A percentile compares a stretch with the other conserved stretches of the same genome.
Evolutionary conservation across 1,284 basidiomycete genomes (phyloP).

Genomic region (Ceratobasidium sp.): DNA sequence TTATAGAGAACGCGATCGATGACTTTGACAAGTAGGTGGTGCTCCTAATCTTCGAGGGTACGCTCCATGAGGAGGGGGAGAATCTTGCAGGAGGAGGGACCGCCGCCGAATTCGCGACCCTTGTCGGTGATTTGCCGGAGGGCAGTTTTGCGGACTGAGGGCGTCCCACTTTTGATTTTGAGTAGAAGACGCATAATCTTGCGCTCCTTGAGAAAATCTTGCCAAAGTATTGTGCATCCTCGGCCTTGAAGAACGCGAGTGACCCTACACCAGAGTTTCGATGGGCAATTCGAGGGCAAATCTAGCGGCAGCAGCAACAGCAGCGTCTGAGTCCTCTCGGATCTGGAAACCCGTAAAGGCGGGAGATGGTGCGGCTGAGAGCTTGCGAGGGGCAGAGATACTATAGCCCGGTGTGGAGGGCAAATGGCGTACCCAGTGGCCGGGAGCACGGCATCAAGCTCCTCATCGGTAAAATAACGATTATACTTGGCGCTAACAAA

Average conservation of each 20-base stretch:
- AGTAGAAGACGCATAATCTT: constrained; percentile 99
- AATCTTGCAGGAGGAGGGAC: constrained; percentile 99
- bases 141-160: constrained; percentile 97
- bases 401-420: constrained; percentile 93
- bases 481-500: constrained; percentile 76
- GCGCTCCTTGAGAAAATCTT: constrained; percentile 98
- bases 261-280: constrained; percentile 98
- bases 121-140: constrained; percentile 99
- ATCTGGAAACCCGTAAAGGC: constrained; percentile 93
- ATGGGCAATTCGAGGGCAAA: constrained; percentile 97
- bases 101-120: constrained; percentile 97
- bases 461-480: constrained; percentile 94
- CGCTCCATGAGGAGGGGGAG: constrained; percentile 98
- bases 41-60: constrained; percentile 98
- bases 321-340: constrained; percentile 92
- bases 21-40: constrained; percentile 98
- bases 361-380: constrained; percentile 74
- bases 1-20: constrained; percentile 99
- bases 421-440: constrained; percentile 91
- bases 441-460: constrained; percentile 92
- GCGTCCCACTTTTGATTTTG: constrained; percentile 99
- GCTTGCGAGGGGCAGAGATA: constrained; percentile 80
- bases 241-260: constrained; percentile 97
- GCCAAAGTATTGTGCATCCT: constrained; percentile 98
- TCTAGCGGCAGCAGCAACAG: constrained; percentile 88